Percentiles rank a stretch among this genome's conserved stretches.
Conservation (phyloP, 768 basidiomycete genomes). For the Boletus subcaerulescens region DNA sequence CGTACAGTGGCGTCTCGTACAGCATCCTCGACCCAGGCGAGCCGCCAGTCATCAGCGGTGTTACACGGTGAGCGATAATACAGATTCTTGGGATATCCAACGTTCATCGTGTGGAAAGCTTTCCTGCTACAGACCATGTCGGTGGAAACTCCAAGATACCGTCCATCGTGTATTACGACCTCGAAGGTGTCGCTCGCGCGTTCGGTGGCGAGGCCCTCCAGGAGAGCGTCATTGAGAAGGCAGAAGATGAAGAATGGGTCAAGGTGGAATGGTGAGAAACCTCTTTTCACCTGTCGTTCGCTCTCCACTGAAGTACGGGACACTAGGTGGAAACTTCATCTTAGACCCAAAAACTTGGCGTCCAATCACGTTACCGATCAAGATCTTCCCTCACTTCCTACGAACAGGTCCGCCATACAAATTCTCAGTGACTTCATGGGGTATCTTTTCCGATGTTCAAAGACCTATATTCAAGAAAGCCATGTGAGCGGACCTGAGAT, state of each 20-base stretch:
- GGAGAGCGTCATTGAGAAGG: constrained; percentile 37
- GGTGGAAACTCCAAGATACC: constrained; percentile 51
- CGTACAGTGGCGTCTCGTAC: constrained; percentile 49
- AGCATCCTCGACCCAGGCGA: constrained; percentile 32
- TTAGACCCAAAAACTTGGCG: constrained; percentile 26
- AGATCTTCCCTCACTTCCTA: constrained; percentile 43
- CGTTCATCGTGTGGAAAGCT: constrained; percentile 32
- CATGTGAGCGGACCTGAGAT: constrained; percentile 41
- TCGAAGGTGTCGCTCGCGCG: constrained; percentile 37
- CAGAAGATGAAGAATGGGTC: constrained; percentile 36
- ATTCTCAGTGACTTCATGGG: constrained; percentile 48
- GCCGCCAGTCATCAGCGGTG: constrained; percentile 18
- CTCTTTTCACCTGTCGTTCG: not conserved
- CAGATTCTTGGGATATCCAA: not conserved
- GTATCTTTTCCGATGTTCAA: constrained; percentile 44
- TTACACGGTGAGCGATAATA: constrained; percentile 20
- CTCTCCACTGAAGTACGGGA: constrained; percentile 3
- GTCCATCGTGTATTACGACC: constrained; percentile 47
- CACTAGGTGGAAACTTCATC: constrained; percentile 36
- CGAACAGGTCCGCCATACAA: constrained; percentile 39
- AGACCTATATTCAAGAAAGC: constrained; percentile 43
- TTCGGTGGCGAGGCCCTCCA: constrained; percentile 45
- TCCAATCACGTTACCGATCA: constrained; percentile 25
- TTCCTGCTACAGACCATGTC: constrained; percentile 44
- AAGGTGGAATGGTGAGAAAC: constrained; percentile 31